Evolutionary conservation across 2,329 filamentous ascomycete genomes (phyloP).

Genomic region (Tolypocladium ovalisporum): DNA sequence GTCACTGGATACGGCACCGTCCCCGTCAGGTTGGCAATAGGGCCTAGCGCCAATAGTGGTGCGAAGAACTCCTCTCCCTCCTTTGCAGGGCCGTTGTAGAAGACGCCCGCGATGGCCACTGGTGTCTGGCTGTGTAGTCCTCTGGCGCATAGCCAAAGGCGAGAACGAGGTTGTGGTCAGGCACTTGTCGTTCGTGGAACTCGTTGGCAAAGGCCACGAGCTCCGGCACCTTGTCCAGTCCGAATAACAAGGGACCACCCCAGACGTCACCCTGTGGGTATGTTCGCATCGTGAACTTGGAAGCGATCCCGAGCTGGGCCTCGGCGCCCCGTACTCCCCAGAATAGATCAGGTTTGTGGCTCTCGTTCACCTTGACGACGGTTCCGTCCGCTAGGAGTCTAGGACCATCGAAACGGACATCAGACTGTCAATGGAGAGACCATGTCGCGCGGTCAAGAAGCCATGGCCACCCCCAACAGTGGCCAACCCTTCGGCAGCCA

Average conservation of each 20-base stretch:
- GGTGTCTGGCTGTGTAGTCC: conserved; percentile 2
- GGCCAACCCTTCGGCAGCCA: conserved; percentile 38
- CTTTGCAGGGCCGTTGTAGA: conserved; percentile 4
- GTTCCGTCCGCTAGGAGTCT: conserved; percentile 23
- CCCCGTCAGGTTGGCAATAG: background rate
- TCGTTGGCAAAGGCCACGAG: conserved; percentile 20
- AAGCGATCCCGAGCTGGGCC: conserved; percentile 30
- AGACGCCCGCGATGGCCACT: background rate
- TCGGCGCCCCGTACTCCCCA: conserved; percentile 30
- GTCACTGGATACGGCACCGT: conserved; percentile 3
- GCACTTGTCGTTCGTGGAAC: conserved; percentile 13
- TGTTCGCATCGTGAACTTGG: conserved; percentile 19
- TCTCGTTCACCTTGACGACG: conserved; percentile 26
- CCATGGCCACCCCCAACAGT: conserved; percentile 51
- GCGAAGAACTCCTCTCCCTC: conserved; percentile 4
- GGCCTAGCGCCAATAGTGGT: background rate
- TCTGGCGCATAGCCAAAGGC: background rate
- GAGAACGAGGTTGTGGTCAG: conserved; percentile 2
- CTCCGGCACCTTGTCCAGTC: conserved; percentile 12
- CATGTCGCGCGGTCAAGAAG: conserved; percentile 41
- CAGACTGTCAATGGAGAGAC: conserved; percentile 35
- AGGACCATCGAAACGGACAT: conserved; percentile 28
- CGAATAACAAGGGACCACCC: conserved; percentile 16
- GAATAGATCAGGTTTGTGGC: conserved; percentile 30
- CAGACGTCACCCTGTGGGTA: conserved; percentile 16